These are phyloP conservation scores for Colletotrichum somersetense DNA, from an alignment of 2,329 filamentous ascomycete genomes.

Conservation along the genomic window DNA sequence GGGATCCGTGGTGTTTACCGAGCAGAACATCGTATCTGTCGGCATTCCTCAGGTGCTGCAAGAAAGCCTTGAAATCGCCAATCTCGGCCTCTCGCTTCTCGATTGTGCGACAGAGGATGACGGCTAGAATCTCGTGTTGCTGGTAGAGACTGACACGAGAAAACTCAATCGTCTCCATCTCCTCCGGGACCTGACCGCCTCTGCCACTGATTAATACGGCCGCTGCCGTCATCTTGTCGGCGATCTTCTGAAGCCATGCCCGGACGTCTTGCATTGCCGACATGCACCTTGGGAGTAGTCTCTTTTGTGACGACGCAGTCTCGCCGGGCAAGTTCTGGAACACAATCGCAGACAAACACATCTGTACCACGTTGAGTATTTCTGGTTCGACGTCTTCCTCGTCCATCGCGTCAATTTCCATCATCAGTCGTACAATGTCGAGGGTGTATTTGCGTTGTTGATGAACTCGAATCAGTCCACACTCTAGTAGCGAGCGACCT, in stretches of 20 bases:
- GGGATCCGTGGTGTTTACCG: slow-evolving; percentile 52
- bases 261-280: slow-evolving; percentile 82
- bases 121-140: slow-evolving; percentile 89
- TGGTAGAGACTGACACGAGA: slow-evolving; percentile 84
- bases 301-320: slow-evolving; percentile 46
- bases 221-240: slow-evolving; percentile 81
- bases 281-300: slow-evolving; percentile 80
- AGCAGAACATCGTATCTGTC: slow-evolving; percentile 81
- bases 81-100: slow-evolving; percentile 78
- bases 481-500: slow-evolving; percentile 80
- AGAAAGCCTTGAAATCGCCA: slow-evolving; percentile 79
- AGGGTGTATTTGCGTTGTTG: slow-evolving; percentile 85
- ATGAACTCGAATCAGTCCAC: slow-evolving; percentile 89
- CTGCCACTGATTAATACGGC: slow-evolving; percentile 78
- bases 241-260: slow-evolving; percentile 79
- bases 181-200: slow-evolving; percentile 66
- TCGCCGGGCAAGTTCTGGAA: slow-evolving; percentile 56
- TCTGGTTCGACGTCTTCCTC: slow-evolving; percentile 67
- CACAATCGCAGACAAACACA: slow-evolving; percentile 68
- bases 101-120: slow-evolving; percentile 84
- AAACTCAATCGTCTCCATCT: slow-evolving; percentile 83
- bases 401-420: slow-evolving; percentile 75
- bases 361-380: slow-evolving; percentile 63
- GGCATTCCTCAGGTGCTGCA: slow-evolving; percentile 75
- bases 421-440: slow-evolving; percentile 83